Percentiles rank a stretch among this genome's conserved stretches.
Conservation (phyloP, 192 early-diverging fungal genomes). For the Backusella australiensis region DNA sequence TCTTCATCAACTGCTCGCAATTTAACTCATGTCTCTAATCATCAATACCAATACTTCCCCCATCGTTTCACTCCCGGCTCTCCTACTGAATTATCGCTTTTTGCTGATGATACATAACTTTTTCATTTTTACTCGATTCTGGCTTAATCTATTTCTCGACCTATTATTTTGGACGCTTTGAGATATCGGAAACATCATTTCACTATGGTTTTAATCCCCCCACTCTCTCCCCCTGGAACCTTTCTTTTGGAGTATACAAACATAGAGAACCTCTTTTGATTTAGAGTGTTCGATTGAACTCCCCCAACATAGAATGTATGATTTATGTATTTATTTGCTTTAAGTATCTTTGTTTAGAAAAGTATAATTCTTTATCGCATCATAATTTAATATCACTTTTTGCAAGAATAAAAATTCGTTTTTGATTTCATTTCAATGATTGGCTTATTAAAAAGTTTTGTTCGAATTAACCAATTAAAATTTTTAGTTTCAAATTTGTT, state of each 20-base stretch:
- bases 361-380: neutral
- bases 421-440: neutral
- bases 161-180: neutral
- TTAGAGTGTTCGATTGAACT: neutral
- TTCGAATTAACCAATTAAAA: too few relatives aligned
- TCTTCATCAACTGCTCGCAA: neutral
- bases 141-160: neutral
- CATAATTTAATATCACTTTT: neutral
- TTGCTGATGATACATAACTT: constrained; percentile 1
- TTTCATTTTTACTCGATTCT: neutral
- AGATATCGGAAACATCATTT: neutral
- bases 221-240: neutral
- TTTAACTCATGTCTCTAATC: neutral
- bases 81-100: neutral
- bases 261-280: neutral
- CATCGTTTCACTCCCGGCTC: constrained; percentile 10
- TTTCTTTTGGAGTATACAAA: neutral
- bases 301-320: neutral
- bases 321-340: neutral
- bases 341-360: neutral
- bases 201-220: neutral
- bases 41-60: constrained; percentile 3
- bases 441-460: neutral
- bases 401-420: neutral
- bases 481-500: too few relatives aligned